These are phyloP conservation scores for Pichiaceae sp. DNA, from an alignment of 1,139 yeast species.

Conservation along the genomic window DNA sequence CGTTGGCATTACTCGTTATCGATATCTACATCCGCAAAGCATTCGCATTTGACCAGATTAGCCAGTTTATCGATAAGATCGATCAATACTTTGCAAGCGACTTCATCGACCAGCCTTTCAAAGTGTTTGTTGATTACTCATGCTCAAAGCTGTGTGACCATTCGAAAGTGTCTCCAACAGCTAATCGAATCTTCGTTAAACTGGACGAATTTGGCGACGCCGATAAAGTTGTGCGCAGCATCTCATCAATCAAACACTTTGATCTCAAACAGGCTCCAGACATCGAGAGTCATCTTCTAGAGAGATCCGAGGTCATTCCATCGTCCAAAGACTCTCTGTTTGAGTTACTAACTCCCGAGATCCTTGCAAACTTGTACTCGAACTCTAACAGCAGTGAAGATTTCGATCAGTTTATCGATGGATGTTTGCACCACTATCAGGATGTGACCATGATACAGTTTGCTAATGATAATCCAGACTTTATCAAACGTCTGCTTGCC, in stretches of 20 bases:
- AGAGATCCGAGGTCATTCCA: constrained; percentile 17
- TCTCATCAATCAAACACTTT: constrained; percentile 9
- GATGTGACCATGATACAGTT: constrained; percentile 14
- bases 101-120: constrained; percentile 21
- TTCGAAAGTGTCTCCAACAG: constrained; percentile 10
- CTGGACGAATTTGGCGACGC: constrained; percentile 8
- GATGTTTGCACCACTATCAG: constrained; percentile 21
- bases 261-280: constrained; percentile 21
- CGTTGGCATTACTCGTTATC: constrained; percentile 21
- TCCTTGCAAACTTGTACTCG: constrained; percentile 24
- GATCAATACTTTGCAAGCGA: constrained; percentile 24
- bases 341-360: constrained; percentile 26
- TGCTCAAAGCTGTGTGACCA: constrained; percentile 7
- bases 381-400: constrained; percentile 7
- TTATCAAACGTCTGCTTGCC: constrained; percentile 10
- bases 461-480: constrained; percentile 9
- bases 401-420: constrained; percentile 19
- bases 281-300: constrained; percentile 22
- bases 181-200: constrained; percentile 29
- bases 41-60: constrained; percentile 17
- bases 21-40: constrained; percentile 20
- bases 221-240: constrained; percentile 4
- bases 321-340: constrained; percentile 14
- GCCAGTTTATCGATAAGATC: constrained; percentile 23
- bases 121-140: constrained; percentile 18